phyloP scores from a whole-genome alignment of 2,329 filamentous ascomycete genomes.

The Ophiostoma montium region DNA sequence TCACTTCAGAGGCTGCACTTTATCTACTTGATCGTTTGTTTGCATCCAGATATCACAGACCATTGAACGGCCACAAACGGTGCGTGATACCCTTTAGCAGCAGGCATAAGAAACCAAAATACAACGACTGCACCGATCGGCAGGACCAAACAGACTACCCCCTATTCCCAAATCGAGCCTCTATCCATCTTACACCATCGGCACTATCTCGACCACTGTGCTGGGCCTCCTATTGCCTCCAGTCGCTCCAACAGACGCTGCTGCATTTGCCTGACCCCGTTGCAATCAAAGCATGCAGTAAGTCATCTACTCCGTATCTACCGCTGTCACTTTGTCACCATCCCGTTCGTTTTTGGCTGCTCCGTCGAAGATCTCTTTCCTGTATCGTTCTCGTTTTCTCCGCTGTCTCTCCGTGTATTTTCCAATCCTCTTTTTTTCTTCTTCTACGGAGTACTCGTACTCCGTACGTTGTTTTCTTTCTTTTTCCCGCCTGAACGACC shows the following conservation, averaged over 20 bases:
- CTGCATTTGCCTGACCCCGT: not conserved
- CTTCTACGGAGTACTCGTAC: not conserved
- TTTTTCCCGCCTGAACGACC: not conserved
- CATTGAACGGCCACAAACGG: not conserved
- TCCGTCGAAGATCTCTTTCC: not conserved
- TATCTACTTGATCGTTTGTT: not conserved
- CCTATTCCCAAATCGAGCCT: conserved; percentile 6
- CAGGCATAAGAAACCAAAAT: too few relatives aligned
- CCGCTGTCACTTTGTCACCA: not conserved
- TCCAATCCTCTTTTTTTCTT: not conserved
- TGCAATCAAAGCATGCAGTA: not conserved
- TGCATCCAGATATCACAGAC: too few relatives aligned
- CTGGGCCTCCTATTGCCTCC: conserved; percentile 8
- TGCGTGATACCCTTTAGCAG: too few relatives aligned
- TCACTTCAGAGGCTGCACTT: too few relatives aligned
- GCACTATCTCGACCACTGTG: not conserved
- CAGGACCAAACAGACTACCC: not conserved
- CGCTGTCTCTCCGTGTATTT: not conserved
- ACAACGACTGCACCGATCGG: not conserved
- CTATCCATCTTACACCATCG: conserved; percentile 3
- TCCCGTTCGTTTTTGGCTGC: not conserved
- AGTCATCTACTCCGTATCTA: not conserved
- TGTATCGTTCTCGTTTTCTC: not conserved
- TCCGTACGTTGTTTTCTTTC: not conserved
- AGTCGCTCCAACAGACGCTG: conserved; percentile 8